These are phyloP conservation scores for Penicillium sp. DNA, from an alignment of 2,329 filamentous ascomycete species.

Conservation along the genomic window DNA sequence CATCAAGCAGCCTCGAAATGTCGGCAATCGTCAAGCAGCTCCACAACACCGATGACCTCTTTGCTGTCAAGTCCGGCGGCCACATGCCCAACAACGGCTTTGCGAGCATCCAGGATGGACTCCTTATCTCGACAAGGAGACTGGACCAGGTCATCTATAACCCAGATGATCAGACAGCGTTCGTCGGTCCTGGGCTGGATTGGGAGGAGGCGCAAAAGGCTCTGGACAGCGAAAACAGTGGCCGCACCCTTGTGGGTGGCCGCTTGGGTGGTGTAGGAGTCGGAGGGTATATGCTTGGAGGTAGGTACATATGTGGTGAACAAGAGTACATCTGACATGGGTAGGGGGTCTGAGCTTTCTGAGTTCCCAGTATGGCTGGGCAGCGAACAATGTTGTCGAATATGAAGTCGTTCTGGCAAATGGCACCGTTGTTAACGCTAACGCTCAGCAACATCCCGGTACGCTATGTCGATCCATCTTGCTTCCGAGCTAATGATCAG, in stretches of 20 bases:
- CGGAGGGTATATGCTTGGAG: slow-evolving; percentile 53
- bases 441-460: slow-evolving; percentile 40
- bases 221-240: slow-evolving; percentile 32
- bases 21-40: slow-evolving; percentile 58
- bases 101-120: slow-evolving; percentile 50
- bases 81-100: slow-evolving; percentile 55
- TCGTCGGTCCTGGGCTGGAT: slow-evolving; percentile 42
- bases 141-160: slow-evolving; percentile 44
- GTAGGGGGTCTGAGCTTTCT: slow-evolving; percentile 53
- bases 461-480: neutral
- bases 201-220: slow-evolving; percentile 42
- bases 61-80: slow-evolving; percentile 60
- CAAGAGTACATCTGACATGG: slow-evolving; percentile 16
- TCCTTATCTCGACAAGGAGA: slow-evolving; percentile 53
- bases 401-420: slow-evolving; percentile 56
- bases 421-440: slow-evolving; percentile 50
- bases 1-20: slow-evolving; percentile 57
- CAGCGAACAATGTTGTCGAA: slow-evolving; percentile 53
- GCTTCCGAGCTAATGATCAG: slow-evolving; percentile 21
- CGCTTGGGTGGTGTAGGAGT: slow-evolving; percentile 55
- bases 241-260: slow-evolving; percentile 48
- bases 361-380: slow-evolving; percentile 56
- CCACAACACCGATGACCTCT: slow-evolving; percentile 53
- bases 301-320: slow-evolving; percentile 26
- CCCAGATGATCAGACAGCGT: slow-evolving; percentile 43